Evolutionary conservation across 2,329 filamentous ascomycete species (phyloP), one percentile per base, ranked within the genome.

Genomic region (Colletotrichum tropicicola): DNA sequence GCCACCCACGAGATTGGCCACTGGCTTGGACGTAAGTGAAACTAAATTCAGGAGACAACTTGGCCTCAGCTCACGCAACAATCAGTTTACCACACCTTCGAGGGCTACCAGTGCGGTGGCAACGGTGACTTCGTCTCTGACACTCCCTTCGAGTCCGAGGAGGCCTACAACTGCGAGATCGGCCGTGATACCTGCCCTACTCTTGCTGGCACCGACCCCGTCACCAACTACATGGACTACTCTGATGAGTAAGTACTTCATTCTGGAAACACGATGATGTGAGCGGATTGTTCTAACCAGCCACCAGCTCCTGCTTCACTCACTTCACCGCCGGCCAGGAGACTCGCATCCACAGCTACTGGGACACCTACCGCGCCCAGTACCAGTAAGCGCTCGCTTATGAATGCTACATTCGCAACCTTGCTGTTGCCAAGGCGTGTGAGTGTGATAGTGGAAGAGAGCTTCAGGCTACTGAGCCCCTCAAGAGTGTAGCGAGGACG

Each of bases 1-100:
- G 70, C 68, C n/a, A 72, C 70, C 35, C 81, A 83, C 73, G 82
- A 84, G 72, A 73, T 80, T 44, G 82, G 82, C 17, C 82, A 84
- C 74, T 85, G 82, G 82, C 72, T 84, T 54, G 81, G 81, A 58
- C 76, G 61, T 65, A 61, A 44, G 61, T 39, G 12, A 37, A n/a
- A n/a, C n/a, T n/a, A n/a, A n/a, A n/a, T n/a, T n/a, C 17, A 23
- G 8, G n/a, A 19, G n/a, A 7, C n/a, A 17, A 51, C 3, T 15
- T 54, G 17, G 7, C 52, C n/a, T n/a, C n/a, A n/a, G 43, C 27
- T 30, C 27, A 45, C 13, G 25, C n/a, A 15, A 15, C 43, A 17
- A 5, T n/a, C 12, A 64, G 61, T 85, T n/a, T 76, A 75, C 69
- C 82, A 85, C 73, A 83, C 81, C 45, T 84, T 84, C 70, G 70